phyloP scores from a whole-genome alignment of 2,329 filamentous ascomycete species.

The Chaetomiaceae sp. region DNA sequence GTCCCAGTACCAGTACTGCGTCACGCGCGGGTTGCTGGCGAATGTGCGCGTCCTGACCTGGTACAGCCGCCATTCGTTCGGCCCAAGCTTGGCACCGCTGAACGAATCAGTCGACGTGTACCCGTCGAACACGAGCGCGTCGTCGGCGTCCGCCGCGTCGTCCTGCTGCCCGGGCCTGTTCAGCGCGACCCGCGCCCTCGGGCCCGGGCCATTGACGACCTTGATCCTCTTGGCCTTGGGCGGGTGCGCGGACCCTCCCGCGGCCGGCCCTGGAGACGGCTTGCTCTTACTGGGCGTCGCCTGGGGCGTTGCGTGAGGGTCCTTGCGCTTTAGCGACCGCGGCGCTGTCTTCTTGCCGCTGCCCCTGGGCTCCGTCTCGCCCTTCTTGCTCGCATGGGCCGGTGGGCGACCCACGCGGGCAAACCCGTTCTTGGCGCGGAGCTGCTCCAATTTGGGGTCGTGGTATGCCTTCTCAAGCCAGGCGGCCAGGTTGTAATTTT shows the following conservation, averaged over 20 bases:
- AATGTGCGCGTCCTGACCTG: constrained; percentile 45
- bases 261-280: background rate
- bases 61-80: constrained; percentile 45
- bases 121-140: constrained; percentile 36
- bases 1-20: constrained; percentile 52
- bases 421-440: constrained; percentile 48
- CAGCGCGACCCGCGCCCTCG: too few species aligned
- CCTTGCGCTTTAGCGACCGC: constrained; percentile 23
- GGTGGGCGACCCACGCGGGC: constrained; percentile 53
- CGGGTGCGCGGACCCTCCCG: background rate
- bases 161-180: too few species aligned
- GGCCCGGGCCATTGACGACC: too few species aligned
- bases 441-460: constrained; percentile 43
- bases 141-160: too few species aligned
- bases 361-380: constrained; percentile 18
- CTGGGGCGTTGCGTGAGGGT: constrained; percentile 17
- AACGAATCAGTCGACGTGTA: constrained; percentile 49
- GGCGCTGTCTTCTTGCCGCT: constrained; percentile 15
- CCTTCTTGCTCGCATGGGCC: constrained; percentile 34
- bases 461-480: constrained; percentile 51
- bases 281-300: constrained; percentile 10
- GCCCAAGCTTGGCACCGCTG: constrained; percentile 38
- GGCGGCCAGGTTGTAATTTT: constrained; percentile 45
- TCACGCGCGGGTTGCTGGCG: constrained; percentile 42
- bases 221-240: constrained; percentile 13